Base-by-base conservation (phyloP, 83 land plant genomes). In the Thuja plicata region DNA sequence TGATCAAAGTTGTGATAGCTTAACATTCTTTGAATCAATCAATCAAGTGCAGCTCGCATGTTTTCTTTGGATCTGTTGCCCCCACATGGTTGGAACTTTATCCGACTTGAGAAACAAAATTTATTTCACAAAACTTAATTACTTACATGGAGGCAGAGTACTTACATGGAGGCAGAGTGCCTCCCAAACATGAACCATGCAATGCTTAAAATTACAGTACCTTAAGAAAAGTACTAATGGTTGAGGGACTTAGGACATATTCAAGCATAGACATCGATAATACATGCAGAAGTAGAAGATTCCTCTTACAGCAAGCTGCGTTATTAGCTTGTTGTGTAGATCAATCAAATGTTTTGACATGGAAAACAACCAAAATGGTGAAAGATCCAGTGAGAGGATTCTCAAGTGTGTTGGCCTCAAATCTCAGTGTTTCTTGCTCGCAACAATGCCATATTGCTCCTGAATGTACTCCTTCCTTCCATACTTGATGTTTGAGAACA, bases 401-500 rank as follows among this genome's bases (percentile, higher is more conserved):
- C 78, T 13, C 38, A 34, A 32, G 78, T 34, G 30, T 10, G 38
- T 30, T 88, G 62, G 32, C 27, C 9, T 41, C 48, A 50, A 38
- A 38, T 46, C 41, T 89, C 83, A 91, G 83, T 92, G 89, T 89
- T 93, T 93, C 40, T 94, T 94, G 88, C 50, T 84, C 34, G 93
- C 93, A 41, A 87, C 93, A 6, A 91, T 95, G 19, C 92, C 92
- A 54, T 17, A 30, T 10, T 85, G 66, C 17, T 84, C 92, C 52
- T 87, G 90, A 55, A 90, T 54, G 88, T 95, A 95, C 13, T 92
- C 91, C 92, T 97, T 96, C 96, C 96, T 96, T 45, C 94, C 88
- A 88, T 93, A 82, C 78, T 95, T 95, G n/a, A 94, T 93, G 74
- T 89, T 89, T 13, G 96, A 94, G 24, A 94, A 90, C 37, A 92